Conservation (phyloP, 2,329 filamentous ascomycete species). For the Clonostachys sp. region DNA sequence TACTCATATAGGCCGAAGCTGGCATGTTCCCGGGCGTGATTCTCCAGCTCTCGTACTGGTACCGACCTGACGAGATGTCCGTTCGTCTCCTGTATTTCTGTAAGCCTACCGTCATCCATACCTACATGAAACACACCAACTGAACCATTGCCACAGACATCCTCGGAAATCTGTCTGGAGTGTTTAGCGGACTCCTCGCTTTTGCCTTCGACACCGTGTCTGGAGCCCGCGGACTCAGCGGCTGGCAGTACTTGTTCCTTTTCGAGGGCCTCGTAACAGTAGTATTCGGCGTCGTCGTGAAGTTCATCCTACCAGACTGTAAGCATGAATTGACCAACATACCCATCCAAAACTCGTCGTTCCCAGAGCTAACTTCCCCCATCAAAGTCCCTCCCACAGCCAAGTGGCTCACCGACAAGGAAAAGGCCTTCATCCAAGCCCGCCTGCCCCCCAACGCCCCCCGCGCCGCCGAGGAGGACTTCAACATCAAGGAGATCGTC, state of each 20-base stretch:
- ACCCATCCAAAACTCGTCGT: neutral
- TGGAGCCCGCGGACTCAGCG: slow-evolving; percentile 22
- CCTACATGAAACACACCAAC: neutral
- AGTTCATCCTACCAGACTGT: slow-evolving; percentile 51
- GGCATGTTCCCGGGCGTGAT: slow-evolving; percentile 35
- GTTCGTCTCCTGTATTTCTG: slow-evolving; percentile 38
- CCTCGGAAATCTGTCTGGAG: slow-evolving; percentile 30
- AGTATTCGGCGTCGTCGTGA: slow-evolving; percentile 37
- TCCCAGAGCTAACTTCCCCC: slow-evolving; percentile 26
- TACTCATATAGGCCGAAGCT: slow-evolving; percentile 21
- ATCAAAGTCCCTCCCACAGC: slow-evolving; percentile 36
- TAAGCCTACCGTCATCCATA: slow-evolving; percentile 10
- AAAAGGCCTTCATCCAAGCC: slow-evolving; percentile 42
- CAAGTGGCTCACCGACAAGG: slow-evolving; percentile 35
- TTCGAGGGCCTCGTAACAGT: slow-evolving; percentile 42
- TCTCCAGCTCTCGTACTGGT: slow-evolving; percentile 41
- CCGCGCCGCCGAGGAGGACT: slow-evolving; percentile 30
- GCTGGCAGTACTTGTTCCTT: slow-evolving; percentile 28
- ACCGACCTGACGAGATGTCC: slow-evolving; percentile 40
- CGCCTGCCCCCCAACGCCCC: slow-evolving; percentile 37
- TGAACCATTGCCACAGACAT: slow-evolving; percentile 16
- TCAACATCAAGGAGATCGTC: slow-evolving; percentile 29
- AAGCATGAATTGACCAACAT: slow-evolving; percentile 6
- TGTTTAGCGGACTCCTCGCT: slow-evolving; percentile 35
- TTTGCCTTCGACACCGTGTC: slow-evolving; percentile 34